These are phyloP conservation scores for Capronia epimyces DNA, from an alignment of 2,329 filamentous ascomycete species.

Conservation along the genomic window DNA sequence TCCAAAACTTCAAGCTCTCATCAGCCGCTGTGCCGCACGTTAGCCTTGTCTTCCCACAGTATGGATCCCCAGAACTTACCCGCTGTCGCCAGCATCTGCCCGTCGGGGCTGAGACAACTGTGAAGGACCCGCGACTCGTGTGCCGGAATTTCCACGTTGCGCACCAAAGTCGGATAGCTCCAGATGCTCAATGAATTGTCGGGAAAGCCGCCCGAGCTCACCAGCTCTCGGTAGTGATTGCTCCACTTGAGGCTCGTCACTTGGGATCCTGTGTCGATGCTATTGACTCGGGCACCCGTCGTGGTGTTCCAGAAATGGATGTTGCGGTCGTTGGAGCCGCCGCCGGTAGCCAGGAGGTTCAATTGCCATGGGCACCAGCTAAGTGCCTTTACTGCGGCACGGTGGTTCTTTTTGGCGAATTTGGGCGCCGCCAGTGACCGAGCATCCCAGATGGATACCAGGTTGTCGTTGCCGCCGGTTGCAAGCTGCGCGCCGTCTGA, in stretches of 20 bases:
- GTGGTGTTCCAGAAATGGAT: slow-evolving; percentile 99
- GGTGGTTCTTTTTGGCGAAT: slow-evolving; percentile 99
- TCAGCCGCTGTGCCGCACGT: slow-evolving; percentile 62
- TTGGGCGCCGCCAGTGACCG: slow-evolving; percentile 89
- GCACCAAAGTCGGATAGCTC: slow-evolving; percentile 95
- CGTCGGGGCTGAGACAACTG: slow-evolving; percentile 93
- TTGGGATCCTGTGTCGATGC: slow-evolving; percentile 96
- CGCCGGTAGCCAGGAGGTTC: slow-evolving; percentile 92
- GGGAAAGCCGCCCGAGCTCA: slow-evolving; percentile 96
- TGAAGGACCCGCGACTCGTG: slow-evolving; percentile 96
- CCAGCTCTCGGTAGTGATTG: slow-evolving; percentile 94
- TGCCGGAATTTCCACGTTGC: slow-evolving; percentile 95
- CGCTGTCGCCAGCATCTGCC: slow-evolving; percentile 94
- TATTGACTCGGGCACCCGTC: slow-evolving; percentile 94
- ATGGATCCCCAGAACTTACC: slow-evolving; percentile 46
- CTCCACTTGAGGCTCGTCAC: slow-evolving; percentile 96
- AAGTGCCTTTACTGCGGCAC: slow-evolving; percentile 94
- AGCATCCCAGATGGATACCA: slow-evolving; percentile 98
- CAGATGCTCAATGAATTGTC: slow-evolving; percentile 98
- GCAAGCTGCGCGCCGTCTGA: slow-evolving; percentile 94
- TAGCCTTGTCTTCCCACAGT: background rate
- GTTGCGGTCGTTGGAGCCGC: slow-evolving; percentile 91
- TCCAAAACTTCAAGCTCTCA: slow-evolving; percentile 99
- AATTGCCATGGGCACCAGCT: slow-evolving; percentile 99
- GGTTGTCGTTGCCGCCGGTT: slow-evolving; percentile 96